Evolutionary conservation across 352 stramenopile species (phyloP).

Genomic region (Pythium pyrilobum): DNA sequence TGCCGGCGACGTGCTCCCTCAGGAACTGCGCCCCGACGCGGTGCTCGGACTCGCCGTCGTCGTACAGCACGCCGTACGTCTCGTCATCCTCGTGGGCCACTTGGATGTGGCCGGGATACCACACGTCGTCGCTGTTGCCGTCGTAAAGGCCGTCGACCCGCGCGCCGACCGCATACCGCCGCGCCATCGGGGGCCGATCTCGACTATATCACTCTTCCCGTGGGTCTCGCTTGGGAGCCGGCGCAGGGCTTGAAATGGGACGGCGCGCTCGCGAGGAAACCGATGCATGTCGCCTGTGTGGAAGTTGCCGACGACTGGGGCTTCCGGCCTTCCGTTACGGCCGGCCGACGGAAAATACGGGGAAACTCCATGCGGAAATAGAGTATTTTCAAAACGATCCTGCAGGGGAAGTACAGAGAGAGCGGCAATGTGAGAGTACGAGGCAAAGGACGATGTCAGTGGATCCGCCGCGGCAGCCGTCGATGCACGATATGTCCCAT

Average conservation of each 20-base stretch:
- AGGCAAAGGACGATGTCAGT: too few species aligned
- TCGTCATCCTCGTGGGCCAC: slow-evolving; percentile 20
- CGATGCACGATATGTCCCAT: too few species aligned
- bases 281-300: neutral
- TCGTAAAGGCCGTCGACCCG: slow-evolving; percentile 81
- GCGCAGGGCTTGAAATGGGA: too few species aligned
- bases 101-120: slow-evolving; percentile 59
- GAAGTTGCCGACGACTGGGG: neutral
- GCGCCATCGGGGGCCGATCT: slow-evolving; percentile 14
- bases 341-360: too few species aligned
- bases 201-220: too few species aligned
- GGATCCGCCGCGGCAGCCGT: too few species aligned
- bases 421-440: too few species aligned
- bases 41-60: slow-evolving; percentile 65
- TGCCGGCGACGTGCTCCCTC: slow-evolving; percentile 49
- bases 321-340: slow-evolving; percentile 10
- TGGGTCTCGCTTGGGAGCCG: too few species aligned
- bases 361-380: too few species aligned
- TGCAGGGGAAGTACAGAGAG: too few species aligned
- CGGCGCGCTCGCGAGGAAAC: neutral
- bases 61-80: slow-evolving; percentile 60
- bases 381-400: too few species aligned
- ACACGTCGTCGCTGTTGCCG: slow-evolving; percentile 72
- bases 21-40: slow-evolving; percentile 36
- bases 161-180: slow-evolving; percentile 32